Conservation (phyloP, 176 grass and related monocot species). For the Oropetium thomaeum region DNA sequence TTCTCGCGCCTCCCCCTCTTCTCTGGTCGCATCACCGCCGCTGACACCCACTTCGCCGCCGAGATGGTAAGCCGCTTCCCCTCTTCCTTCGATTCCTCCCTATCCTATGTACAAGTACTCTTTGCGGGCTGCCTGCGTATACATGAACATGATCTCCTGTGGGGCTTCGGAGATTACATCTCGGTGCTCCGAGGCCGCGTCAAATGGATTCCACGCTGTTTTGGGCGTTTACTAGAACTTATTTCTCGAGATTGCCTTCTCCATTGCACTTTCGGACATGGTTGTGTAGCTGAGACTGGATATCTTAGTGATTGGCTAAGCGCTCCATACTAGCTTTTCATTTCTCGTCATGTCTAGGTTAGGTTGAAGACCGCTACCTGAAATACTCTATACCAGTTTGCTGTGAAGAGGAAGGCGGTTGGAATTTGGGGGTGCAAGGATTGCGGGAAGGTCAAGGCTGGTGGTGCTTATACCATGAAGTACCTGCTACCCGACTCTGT, state of each 20-base stretch:
- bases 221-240: background rate
- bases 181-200: background rate
- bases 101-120: background rate
- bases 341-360: background rate
- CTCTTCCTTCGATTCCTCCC: background rate
- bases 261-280: background rate
- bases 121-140: background rate
- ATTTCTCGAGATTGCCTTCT: background rate
- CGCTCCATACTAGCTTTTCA: background rate
- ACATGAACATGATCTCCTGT: background rate
- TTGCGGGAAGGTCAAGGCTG: slow-evolving; percentile 88
- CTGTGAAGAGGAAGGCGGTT: slow-evolving; percentile 88
- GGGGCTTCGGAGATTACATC: background rate
- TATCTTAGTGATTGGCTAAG: background rate
- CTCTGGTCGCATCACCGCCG: slow-evolving; percentile 14
- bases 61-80: slow-evolving; percentile 32
- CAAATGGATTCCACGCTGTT: background rate
- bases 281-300: background rate
- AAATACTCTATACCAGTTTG: slow-evolving; percentile 58
- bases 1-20: background rate
- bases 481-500: slow-evolving; percentile 2
- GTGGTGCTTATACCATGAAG: slow-evolving; percentile 85
- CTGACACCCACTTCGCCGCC: background rate
- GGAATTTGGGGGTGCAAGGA: slow-evolving; percentile 98
- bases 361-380: background rate